These are phyloP conservation scores for Alternaria sp. DNA, from an alignment of 2,329 filamentous ascomycete species.

Conservation along the genomic window DNA sequence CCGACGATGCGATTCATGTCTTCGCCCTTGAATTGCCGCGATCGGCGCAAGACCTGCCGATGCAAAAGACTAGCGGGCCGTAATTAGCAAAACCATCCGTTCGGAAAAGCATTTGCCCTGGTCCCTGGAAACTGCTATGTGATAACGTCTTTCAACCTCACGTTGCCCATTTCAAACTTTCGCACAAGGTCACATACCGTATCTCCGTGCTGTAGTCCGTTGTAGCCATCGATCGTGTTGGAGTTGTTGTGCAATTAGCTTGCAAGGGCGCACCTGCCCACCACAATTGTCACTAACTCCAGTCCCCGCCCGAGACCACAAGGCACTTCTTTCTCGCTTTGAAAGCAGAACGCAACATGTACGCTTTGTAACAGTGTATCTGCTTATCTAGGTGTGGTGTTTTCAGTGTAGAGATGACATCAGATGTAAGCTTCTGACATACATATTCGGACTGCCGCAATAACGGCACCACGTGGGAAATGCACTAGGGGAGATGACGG, in stretches of 20 bases:
- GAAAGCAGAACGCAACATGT: not conserved
- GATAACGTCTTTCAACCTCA: not conserved
- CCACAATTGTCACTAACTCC: not conserved
- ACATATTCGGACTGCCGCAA: not conserved
- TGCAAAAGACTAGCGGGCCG: not conserved
- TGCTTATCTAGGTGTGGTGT: not conserved
- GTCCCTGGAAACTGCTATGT: not conserved
- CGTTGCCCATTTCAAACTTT: rapidly evolving
- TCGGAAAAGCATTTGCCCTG: not conserved
- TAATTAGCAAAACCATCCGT: not conserved
- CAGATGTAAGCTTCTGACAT: not conserved
- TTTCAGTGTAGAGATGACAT: not conserved
- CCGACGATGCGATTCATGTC: not conserved
- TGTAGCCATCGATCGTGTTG: not conserved
- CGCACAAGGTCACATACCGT: rapidly evolving
- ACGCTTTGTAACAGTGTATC: too few species aligned
- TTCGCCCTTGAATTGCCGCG: conserved; percentile 1
- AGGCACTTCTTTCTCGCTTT: too few species aligned
- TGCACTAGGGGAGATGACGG: not conserved
- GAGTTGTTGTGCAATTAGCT: not conserved
- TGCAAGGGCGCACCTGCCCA: not conserved
- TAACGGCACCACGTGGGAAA: not conserved
- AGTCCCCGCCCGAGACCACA: too few species aligned
- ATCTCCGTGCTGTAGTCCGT: not conserved
- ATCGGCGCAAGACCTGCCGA: not conserved